Conservation (phyloP, 1,139 yeast genomes). For the Geotrichum macrosporum region DNA sequence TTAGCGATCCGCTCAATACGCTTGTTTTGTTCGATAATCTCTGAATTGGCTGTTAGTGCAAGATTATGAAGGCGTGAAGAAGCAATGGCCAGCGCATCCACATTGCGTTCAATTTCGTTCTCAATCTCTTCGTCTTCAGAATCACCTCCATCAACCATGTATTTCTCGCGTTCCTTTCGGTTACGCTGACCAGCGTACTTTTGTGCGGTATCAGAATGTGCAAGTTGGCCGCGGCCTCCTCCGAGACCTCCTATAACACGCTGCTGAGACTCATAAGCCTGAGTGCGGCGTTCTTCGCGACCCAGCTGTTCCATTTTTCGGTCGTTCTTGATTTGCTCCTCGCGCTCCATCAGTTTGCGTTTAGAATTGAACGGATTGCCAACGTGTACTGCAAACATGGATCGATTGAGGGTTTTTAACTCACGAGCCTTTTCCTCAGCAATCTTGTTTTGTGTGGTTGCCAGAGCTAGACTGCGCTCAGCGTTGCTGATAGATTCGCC, state of each 20-base stretch:
- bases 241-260: conserved; percentile 46
- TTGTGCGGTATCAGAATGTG: conserved; percentile 38
- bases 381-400: conserved; percentile 77
- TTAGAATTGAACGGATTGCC: conserved; percentile 84
- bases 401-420: conserved; percentile 72
- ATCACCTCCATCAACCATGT: conserved; percentile 53
- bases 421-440: conserved; percentile 84
- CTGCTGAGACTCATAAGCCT: conserved; percentile 46
- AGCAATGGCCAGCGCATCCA: conserved; percentile 48
- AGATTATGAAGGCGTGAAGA: conserved; percentile 49
- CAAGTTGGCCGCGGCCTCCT: conserved; percentile 34
- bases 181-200: conserved; percentile 36
- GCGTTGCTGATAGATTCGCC: conserved; percentile 77
- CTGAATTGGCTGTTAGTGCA: conserved; percentile 51
- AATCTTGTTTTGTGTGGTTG: conserved; percentile 75
- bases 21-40: conserved; percentile 48
- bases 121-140: conserved; percentile 61
- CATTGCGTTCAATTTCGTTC: conserved; percentile 51
- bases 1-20: conserved; percentile 53
- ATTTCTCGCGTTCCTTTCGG: conserved; percentile 42
- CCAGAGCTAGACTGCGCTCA: conserved; percentile 70
- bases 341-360: conserved; percentile 69
- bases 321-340: conserved; percentile 62
- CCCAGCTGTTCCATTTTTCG: conserved; percentile 52
- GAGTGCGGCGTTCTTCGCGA: conserved; percentile 44